Evolutionary conservation across 306 rosid genomes (phyloP), one percentile per base, ranked within the genome.

Genomic region (Lagenaria siceraria): DNA sequence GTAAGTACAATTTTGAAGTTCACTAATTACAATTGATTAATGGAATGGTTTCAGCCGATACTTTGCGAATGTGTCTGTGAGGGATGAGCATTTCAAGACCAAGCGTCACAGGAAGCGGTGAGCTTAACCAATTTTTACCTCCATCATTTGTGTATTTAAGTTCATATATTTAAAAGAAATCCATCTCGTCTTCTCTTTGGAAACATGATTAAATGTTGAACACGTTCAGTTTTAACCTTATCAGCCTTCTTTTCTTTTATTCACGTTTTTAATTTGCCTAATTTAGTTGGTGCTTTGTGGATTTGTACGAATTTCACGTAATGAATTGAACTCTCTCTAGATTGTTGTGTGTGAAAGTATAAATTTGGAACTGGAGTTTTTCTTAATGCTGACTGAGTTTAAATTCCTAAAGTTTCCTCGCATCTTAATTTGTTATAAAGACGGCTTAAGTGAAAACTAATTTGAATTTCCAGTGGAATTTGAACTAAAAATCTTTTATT

Each of bases 81-180:
- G 97, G 85, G 98, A 95, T 48, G 96, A 90, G 15, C 98, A 95
- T 79, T 95, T 90, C 82, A 95, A 88, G 91, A 92, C 96, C 42
- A 95, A 92, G 82, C 87, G 89, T 72, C 98, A 95, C 87, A 89
- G 65, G 91, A 92, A 86, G 84, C 89, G 90, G 97, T 92, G 73
- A 68, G 84, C n/a, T 13, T 13, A 12, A 40, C 11, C 21, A 61
- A 60, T 1, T 61, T 15, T 6, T 35, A 40, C 55, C 35, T 43
- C 80, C 82, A 43, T 10, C 5, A 79, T 48, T 4, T 43, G 19
- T 15, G n/a, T 4, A 24, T 24, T 27, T 13, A 8, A 73, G 27
- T 73, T 7, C n/a, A 55, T 55, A 3, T 21, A 22, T 19, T 46
- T 46, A 11, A 46, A 46, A 46, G 51, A 46, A 46, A 46, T 12